These are phyloP conservation scores for Arctostaphylos glauca DNA, from an alignment of 148 eudicot genomes.

Conservation along the genomic window DNA sequence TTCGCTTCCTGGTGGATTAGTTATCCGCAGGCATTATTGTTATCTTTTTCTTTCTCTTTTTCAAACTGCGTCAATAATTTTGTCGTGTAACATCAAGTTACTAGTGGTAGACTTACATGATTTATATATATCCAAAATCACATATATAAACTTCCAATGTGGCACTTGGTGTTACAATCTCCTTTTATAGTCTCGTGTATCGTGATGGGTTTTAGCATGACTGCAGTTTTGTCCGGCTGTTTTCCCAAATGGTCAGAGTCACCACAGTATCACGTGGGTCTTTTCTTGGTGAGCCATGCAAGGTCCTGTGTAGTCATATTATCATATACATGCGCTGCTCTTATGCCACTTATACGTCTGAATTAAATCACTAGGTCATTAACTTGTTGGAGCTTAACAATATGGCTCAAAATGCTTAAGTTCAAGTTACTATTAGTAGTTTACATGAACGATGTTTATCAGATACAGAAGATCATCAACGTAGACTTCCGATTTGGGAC, in stretches of 20 bases:
- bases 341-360: no score
- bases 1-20: background rate
- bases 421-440: no score
- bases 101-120: background rate
- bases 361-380: no score
- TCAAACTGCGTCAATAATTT: background rate
- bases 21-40: background rate
- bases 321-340: no score
- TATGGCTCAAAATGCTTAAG: no score
- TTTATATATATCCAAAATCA: background rate
- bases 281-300: background rate
- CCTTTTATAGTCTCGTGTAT: background rate
- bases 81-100: background rate
- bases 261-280: background rate
- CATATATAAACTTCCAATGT: background rate
- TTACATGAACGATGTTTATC: no score
- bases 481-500: no score
- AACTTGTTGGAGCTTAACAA: no score
- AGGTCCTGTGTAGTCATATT: background rate
- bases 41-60: background rate
- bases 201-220: background rate
- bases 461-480: no score
- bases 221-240: background rate
- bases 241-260: background rate
- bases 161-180: background rate